phyloP scores from a whole-genome alignment of 164 flowering plant species.

The Vitis cinerea region DNA sequence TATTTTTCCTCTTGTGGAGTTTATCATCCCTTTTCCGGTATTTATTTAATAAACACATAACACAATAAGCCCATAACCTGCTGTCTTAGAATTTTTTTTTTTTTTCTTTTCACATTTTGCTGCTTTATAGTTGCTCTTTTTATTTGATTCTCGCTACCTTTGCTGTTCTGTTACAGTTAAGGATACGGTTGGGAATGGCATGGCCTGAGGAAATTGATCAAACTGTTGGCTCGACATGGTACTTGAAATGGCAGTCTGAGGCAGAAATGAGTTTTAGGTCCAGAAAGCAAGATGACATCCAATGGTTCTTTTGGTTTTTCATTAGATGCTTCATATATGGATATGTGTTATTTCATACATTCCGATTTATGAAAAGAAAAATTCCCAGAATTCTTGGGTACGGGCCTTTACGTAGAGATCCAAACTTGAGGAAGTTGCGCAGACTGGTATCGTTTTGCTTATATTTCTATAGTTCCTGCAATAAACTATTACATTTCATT shows the following conservation, averaged over 20 bases:
- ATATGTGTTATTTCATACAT: slow-evolving; percentile 52
- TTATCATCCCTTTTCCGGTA: slow-evolving; percentile 73
- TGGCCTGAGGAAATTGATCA: slow-evolving; percentile 79
- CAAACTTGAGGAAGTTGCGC: slow-evolving; percentile 53
- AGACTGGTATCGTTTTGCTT: slow-evolving; percentile 58
- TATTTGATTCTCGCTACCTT: background rate
- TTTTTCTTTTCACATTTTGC: background rate
- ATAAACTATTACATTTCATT: background rate
- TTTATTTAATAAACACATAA: slow-evolving; percentile 2
- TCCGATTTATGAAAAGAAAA: slow-evolving; percentile 59
- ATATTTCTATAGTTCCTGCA: background rate
- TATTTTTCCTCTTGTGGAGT: slow-evolving; percentile 65
- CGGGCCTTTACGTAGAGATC: slow-evolving; percentile 74
- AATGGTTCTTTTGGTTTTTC: slow-evolving; percentile 64
- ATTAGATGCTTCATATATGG: slow-evolving; percentile 58
- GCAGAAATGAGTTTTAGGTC: slow-evolving; percentile 62
- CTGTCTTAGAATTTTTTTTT: no score
- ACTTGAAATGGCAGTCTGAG: slow-evolving; percentile 83
- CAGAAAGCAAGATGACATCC: slow-evolving; percentile 47
- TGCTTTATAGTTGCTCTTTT: background rate
- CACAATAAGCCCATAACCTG: background rate
- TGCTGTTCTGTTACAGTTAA: slow-evolving; percentile 41
- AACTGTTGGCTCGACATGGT: slow-evolving; percentile 73
- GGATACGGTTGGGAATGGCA: slow-evolving; percentile 80
- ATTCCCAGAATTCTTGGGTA: slow-evolving; percentile 64